These are phyloP conservation scores for Verticillium tricorpus DNA, from an alignment of 2,329 filamentous ascomycete genomes.

Conservation along the genomic window DNA sequence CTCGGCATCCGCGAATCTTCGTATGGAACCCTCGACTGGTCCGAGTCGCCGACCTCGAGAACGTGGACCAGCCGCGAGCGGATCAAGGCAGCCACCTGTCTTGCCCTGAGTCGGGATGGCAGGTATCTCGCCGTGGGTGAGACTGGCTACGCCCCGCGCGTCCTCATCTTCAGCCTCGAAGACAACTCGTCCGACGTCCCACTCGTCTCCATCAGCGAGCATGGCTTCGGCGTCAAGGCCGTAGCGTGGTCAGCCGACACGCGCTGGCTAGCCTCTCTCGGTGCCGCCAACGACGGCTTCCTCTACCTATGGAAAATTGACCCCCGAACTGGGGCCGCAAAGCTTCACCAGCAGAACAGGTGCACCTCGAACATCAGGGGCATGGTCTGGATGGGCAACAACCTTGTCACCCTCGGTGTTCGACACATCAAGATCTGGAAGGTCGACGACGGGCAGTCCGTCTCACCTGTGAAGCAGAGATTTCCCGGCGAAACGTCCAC, in stretches of 20 bases:
- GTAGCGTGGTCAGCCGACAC: conserved; percentile 88
- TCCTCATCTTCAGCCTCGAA: conserved; percentile 82
- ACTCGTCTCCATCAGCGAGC: conserved; percentile 80
- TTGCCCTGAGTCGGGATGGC: conserved; percentile 83
- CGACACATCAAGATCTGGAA: conserved; percentile 94
- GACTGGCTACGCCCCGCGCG: conserved; percentile 87
- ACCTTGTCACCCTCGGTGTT: conserved; percentile 79
- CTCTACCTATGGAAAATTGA: conserved; percentile 89
- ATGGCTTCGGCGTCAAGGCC: conserved; percentile 82
- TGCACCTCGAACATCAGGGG: conserved; percentile 82
- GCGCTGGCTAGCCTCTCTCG: conserved; percentile 81
- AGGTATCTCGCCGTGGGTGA: conserved; percentile 89
- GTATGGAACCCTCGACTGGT: conserved; percentile 43
- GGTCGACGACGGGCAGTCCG: conserved; percentile 60
- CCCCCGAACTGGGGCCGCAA: conserved; percentile 73
- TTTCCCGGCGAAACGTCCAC: conserved; percentile 30
- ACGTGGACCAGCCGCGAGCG: conserved; percentile 87
- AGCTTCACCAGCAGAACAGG: conserved; percentile 78
- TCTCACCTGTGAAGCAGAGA: conserved; percentile 61
- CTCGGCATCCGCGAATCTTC: conserved; percentile 42
- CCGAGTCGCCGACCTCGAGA: conserved; percentile 62
- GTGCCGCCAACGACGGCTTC: conserved; percentile 87
- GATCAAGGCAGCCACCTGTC: conserved; percentile 89
- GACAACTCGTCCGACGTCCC: conserved; percentile 78
- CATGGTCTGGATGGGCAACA: conserved; percentile 87